Evolutionary conservation across 73 alveolate species (phyloP), one percentile per base, ranked within the genome.

Genomic region (Paramecium tetraurelia): DNA sequence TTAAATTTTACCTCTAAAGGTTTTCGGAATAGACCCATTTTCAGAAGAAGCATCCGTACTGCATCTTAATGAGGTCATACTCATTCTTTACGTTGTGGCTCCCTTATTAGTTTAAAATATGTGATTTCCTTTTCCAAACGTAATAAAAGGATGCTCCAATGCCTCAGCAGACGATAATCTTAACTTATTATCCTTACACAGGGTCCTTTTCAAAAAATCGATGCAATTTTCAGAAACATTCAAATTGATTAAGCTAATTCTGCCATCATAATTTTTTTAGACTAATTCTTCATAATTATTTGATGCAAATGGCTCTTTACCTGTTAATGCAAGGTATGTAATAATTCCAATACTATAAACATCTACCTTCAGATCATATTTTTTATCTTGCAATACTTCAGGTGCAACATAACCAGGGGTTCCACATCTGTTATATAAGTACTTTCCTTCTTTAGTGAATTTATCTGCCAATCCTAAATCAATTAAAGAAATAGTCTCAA

Each of bases 361-460:
- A 75, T 75, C 87, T 75, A 75, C 24, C 7, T 75, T 75, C 2
- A 24, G 48, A 35, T 80, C 94, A 50, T 90, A 90, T 75, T 48
- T 53, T 33, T 46, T 31, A 12, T 76, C 98, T 50, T 95, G 97
- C 8, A 98, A 86, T 33, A 98, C 95, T 89, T 98, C 99, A 9
- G 99, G 99, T 11, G 99, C 99, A 58, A 97, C 97, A 93, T 98
- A 98, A 86, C 98, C 97, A 2, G 99, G 99, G 1, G 99, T 97
- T 6, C 99, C 99, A 71, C 99, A 98, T 77, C 90, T 35, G 21
- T 53, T 85, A 41, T 48, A 75, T 16, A 86, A 35, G 14, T 58
- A 71, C 20, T 92, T 77, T 40, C 87, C 92, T 40, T 76, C 48
- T 44, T 59, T 35, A 75, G 38, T 38, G 4, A 38, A 59, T 21